Percentiles rank a stretch among this genome's conserved stretches.
Evolutionary conservation across 164 flowering plant species (phyloP).

Genomic region (Kalanchoe fedtschenkoi): DNA sequence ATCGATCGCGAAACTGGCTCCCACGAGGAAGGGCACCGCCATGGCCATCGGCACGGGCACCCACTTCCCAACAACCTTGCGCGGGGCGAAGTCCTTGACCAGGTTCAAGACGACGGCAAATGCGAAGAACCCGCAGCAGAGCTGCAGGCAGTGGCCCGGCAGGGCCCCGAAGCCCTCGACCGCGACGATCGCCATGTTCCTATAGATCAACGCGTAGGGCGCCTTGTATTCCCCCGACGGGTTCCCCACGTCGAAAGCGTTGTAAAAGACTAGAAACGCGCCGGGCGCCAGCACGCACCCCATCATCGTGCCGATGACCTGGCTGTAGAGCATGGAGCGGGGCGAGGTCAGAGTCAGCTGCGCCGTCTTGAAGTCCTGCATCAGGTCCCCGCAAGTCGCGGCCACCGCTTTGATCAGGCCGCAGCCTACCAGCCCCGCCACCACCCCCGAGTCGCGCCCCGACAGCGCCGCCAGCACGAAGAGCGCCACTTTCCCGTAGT

Average conservation of each 20-base stretch:
- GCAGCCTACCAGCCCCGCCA: slow-evolving; percentile 79
- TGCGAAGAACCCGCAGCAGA: slow-evolving; percentile 6
- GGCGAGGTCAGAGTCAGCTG: slow-evolving; percentile 7
- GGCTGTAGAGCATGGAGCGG: slow-evolving; percentile 3
- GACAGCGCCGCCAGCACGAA: slow-evolving; percentile 64
- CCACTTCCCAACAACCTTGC: slow-evolving; percentile 9
- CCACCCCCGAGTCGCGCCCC: slow-evolving; percentile 56
- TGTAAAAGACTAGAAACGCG: neutral
- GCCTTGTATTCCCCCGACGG: neutral
- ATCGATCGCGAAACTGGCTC: slow-evolving; percentile 5
- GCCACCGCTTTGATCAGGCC: slow-evolving; percentile 80
- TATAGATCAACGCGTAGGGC: slow-evolving; percentile 1
- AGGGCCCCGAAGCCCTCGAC: slow-evolving; percentile 6
- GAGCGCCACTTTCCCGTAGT: slow-evolving; percentile 83
- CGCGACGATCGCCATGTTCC: slow-evolving; percentile 4
- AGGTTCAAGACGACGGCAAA: neutral
- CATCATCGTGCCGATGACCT: slow-evolving; percentile 3
- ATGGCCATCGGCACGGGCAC: slow-evolving; percentile 7
- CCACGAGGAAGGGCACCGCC: slow-evolving; percentile 6
- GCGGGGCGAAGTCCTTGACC: neutral
- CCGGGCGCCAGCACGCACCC: slow-evolving; percentile 2
- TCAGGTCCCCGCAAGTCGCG: slow-evolving; percentile 13
- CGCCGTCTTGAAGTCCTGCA: slow-evolving; percentile 7
- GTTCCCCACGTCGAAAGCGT: slow-evolving; percentile 4
- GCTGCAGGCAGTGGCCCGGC: neutral